These are phyloP conservation scores for Cystobasidium slooffiae DNA, from an alignment of 1,284 basidiomycete species.

Conservation along the genomic window DNA sequence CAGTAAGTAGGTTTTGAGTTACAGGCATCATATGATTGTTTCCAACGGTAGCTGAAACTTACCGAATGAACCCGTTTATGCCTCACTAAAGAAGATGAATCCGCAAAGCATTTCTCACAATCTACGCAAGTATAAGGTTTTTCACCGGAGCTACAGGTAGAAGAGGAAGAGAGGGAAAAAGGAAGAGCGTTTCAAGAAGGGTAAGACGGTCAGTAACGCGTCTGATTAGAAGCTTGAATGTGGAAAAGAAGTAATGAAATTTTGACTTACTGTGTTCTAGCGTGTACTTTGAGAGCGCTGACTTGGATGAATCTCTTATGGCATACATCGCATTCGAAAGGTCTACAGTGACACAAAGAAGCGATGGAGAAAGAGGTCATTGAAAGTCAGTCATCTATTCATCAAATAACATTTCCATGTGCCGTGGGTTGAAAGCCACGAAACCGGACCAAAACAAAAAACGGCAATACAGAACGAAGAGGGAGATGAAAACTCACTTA, in stretches of 20 bases:
- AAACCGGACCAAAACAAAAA: not conserved
- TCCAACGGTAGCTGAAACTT: too few relatives aligned
- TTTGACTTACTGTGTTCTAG: conserved; percentile 23
- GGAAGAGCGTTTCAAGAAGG: not conserved
- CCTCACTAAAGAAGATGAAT: conserved; percentile 27
- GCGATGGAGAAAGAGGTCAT: not conserved
- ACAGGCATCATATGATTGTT: too few relatives aligned
- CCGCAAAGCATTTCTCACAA: conserved; percentile 17
- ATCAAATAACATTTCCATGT: too few relatives aligned
- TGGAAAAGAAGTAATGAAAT: not conserved
- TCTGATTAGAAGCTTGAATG: too few relatives aligned
- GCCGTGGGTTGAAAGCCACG: not conserved
- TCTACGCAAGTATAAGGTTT: conserved; percentile 24
- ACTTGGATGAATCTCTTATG: conserved; percentile 30
- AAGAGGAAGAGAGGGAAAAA: not conserved
- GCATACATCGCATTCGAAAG: conserved; percentile 15
- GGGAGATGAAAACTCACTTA: conserved; percentile 12
- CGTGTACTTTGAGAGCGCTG: conserved; percentile 17
- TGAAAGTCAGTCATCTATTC: too few relatives aligned
- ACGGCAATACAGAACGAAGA: not conserved
- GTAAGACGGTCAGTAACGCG: not conserved
- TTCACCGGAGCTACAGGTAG: conserved; percentile 19
- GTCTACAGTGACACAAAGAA: not conserved
- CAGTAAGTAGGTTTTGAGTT: too few relatives aligned
- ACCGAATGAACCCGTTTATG: conserved; percentile 21